Evolutionary conservation across 2,329 filamentous ascomycete genomes (phyloP).

Genomic region (Beauveria scarabaeidicola): DNA sequence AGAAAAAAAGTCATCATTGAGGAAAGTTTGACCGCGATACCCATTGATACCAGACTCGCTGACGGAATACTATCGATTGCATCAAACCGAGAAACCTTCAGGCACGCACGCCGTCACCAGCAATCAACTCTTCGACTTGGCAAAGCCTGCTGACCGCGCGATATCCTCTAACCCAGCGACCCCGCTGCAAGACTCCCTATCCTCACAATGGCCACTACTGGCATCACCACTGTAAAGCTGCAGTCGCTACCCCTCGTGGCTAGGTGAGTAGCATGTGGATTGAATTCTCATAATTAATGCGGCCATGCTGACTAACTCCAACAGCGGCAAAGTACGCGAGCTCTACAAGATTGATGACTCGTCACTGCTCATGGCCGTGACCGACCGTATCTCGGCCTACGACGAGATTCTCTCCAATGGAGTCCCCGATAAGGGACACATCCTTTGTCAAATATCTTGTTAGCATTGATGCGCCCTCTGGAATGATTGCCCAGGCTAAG

Average conservation of each 20-base stretch:
- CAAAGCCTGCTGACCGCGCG: background rate
- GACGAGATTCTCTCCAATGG: slow-evolving; percentile 80
- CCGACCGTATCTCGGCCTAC: slow-evolving; percentile 90
- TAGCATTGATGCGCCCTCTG: background rate
- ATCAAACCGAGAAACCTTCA: background rate
- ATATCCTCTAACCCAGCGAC: background rate
- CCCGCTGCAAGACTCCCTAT: background rate
- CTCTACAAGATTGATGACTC: slow-evolving; percentile 62
- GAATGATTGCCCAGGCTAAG: background rate
- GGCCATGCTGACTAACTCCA: background rate
- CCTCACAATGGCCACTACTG: background rate
- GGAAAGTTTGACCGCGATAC: background rate
- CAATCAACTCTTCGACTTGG: background rate
- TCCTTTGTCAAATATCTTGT: slow-evolving; percentile 35
- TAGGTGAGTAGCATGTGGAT: background rate
- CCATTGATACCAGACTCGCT: background rate
- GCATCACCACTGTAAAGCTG: slow-evolving; percentile 8
- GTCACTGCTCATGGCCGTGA: slow-evolving; percentile 73
- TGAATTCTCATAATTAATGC: background rate
- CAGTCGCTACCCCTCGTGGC: slow-evolving; percentile 11
- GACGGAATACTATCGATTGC: background rate
- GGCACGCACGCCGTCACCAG: background rate
- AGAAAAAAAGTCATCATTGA: background rate
- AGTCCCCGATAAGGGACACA: slow-evolving; percentile 44
- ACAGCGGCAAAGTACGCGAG: slow-evolving; percentile 64